Base-by-base conservation (phyloP, 2,329 filamentous ascomycete genomes). In the Verticillium nonalfalfae region DNA sequence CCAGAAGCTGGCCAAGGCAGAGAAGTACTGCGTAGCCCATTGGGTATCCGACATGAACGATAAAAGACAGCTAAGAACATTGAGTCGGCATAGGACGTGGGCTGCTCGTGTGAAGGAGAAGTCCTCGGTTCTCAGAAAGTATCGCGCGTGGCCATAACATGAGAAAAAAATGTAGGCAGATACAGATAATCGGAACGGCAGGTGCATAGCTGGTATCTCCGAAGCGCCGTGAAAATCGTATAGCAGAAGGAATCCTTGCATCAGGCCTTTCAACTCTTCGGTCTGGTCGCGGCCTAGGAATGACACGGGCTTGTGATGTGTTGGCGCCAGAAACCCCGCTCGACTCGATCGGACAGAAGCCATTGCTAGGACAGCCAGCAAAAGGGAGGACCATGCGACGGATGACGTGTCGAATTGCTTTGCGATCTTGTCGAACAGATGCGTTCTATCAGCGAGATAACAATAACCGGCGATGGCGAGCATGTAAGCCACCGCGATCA, bases 181-280 rank as follows among this genome's bases (percentile, higher is more conserved):
- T 7, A 86, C 76, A 31, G 83, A 73, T 4, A 87, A 69, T 15
- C 83, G 80, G 13, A 84, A 73, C 59, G 84, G 72, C 66, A 84
- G 78, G 71, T 86, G 85, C 36, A 85, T 77, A 68, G 79, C 79
- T 4, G 84, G 70, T 2, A 74, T 68, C 63, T 75, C 75, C 7
- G 79, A 82, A 13, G 64, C 64, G 21, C 81, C 78, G 38, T 83
- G 82, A 70, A 85, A 88, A 63, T 86, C 81, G 66, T 86, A 88
- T 13, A 85, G 73, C 4, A 79, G 66, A 56, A 80, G 73, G 18
- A 79, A 71, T 14, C 78, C 76, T 65, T 88, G 85, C 82, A 89
- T 85, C 78, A 84, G 82, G 2, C 87, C 87, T 72, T 88, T 89
- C 80, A 85, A 87, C 69, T 89, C 87, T 63, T 88, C 80, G 0